Base-by-base conservation (phyloP, 257 asterid species). In the Scutellaria galericulata region DNA sequence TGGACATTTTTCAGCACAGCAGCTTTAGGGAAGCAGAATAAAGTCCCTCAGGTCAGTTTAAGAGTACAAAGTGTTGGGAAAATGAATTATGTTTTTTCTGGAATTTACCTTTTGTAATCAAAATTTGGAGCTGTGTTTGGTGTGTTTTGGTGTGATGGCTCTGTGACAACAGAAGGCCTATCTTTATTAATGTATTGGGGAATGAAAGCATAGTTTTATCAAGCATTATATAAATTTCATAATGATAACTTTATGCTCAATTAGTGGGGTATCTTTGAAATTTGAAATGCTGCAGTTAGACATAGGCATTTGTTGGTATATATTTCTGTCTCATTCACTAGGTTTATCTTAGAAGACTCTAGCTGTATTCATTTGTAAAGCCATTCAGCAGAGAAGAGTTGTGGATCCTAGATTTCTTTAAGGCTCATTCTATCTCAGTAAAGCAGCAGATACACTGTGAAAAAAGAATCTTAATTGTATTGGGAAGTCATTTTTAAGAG, bases 1-100 rank as follows among this genome's bases (percentile, higher is more conserved):
- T 94, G 97, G 97, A 94, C 98, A 58, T 82, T 91, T 79, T 82
- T 94, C 78, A 94, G 97, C 93, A 86, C 97, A 4, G 86, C 93
- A 39, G 68, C 86, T 56, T 94, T 85, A 57, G 98, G 85, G 64
- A 91, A 84, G 85, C 83, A 83, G 81, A 83, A 85, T 78, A 93
- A 93, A 87, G 98, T 93, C 66, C 98, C 98, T 64, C 98, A 93
- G 91, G 98, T 93, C 74, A 64, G 87, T 80, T 68, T 66, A 8
- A 31, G 57, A 52, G 7, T 70, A 22, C 27, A n/a, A 47, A 68
- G 64, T 50, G 44, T 74, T 14, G 44, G 39, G 13, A 44, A 71
- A 50, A 15, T 24, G 47, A 31, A 42, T 18, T 61, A 11, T 10
- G n/a, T n/a, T 63, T 42, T 42, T 45, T 12, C n/a, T 39, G 9